A percentile compares a stretch with the other conserved stretches of the same genome.
phyloP scores from a whole-genome alignment of 495 filamentous ascomycete species.

The Penicillium bovifimosum region DNA sequence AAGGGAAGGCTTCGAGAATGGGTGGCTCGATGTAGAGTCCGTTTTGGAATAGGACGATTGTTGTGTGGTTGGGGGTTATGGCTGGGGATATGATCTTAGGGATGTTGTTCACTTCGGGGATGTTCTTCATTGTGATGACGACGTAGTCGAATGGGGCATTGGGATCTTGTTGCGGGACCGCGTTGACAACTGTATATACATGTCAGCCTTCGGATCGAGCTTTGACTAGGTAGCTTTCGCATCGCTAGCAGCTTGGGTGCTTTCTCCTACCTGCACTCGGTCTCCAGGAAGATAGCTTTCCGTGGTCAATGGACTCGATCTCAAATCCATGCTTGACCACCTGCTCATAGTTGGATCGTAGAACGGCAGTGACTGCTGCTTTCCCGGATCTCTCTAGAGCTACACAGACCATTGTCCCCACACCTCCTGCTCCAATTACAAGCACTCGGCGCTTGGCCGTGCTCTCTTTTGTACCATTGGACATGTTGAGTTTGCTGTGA shows the following conservation, averaged over 20 bases:
- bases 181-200: constrained; percentile 3
- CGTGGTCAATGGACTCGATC: constrained; percentile 39
- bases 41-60: constrained; percentile 52
- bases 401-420: constrained; percentile 46
- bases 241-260: too few relatives aligned
- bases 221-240: not conserved
- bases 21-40: constrained; percentile 51
- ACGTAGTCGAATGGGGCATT: constrained; percentile 39
- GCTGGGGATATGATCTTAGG: constrained; percentile 71
- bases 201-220: not conserved
- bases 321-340: constrained; percentile 44
- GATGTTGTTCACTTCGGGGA: constrained; percentile 37
- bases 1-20: constrained; percentile 38
- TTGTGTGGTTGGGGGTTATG: constrained; percentile 48
- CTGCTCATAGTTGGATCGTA: constrained; percentile 49
- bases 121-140: constrained; percentile 34
- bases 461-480: not conserved
- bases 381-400: constrained; percentile 35
- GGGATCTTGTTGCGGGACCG: not conserved
- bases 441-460: constrained; percentile 28
- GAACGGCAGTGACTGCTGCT: constrained; percentile 40
- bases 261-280: constrained; percentile 14
- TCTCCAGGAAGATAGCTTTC: constrained; percentile 17
- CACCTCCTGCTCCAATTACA: constrained; percentile 45
- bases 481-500: not conserved